Evolutionary conservation across 306 rosid species (phyloP).

Genomic region (Amphicarpaea edgeworthii): DNA sequence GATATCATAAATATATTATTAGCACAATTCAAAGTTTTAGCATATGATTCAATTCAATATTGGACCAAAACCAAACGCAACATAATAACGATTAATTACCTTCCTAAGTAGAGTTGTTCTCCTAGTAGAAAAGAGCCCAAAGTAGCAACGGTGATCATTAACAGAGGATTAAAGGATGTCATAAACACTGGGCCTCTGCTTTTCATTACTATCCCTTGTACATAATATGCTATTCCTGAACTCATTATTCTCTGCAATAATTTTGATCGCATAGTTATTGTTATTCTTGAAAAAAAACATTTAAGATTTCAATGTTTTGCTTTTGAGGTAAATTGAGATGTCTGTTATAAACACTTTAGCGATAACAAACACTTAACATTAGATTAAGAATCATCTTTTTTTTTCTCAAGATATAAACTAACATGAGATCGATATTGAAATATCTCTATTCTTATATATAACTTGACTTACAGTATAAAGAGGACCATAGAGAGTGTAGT

Average conservation of each 20-base stretch:
- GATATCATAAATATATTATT: background rate
- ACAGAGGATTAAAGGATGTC: constrained; percentile 75
- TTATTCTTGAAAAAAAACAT: background rate
- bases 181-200: constrained; percentile 78
- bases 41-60: too few relatives aligned
- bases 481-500: constrained; percentile 65
- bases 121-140: constrained; percentile 61
- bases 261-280: background rate
- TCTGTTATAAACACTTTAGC: too few relatives aligned
- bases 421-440: too few relatives aligned
- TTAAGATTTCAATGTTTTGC: background rate
- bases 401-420: too few relatives aligned
- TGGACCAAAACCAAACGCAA: too few relatives aligned
- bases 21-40: too few relatives aligned
- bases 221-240: constrained; percentile 69
- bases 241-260: constrained; percentile 66
- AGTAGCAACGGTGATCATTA: constrained; percentile 67
- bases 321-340: background rate
- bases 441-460: too few relatives aligned
- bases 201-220: constrained; percentile 74
- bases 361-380: too few relatives aligned
- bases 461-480: constrained; percentile 75
- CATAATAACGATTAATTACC: constrained; percentile 48
- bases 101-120: constrained; percentile 71
- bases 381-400: too few relatives aligned